A percentile compares a stretch with the other conserved stretches of the same genome.
phyloP scores from a whole-genome alignment of 2,329 filamentous ascomycete species.

The Ophiostoma ips region DNA sequence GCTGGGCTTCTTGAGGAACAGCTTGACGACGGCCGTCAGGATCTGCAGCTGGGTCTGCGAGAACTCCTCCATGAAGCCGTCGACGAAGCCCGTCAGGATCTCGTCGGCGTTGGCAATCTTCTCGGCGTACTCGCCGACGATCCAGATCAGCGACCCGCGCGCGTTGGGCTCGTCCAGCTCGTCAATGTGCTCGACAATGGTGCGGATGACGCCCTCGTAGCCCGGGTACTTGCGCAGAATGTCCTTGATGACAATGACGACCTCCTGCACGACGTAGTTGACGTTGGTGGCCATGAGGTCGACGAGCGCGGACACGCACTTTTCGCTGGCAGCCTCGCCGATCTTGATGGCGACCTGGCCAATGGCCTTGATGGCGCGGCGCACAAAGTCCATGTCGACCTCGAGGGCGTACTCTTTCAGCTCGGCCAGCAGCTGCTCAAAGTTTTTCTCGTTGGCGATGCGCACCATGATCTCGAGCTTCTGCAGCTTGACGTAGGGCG shows the following conservation, averaged over 20 bases:
- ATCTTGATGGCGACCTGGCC: conserved; percentile 99
- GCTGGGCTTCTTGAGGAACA: conserved; percentile 93
- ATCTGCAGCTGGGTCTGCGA: conserved; percentile 98
- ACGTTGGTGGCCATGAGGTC: conserved; percentile 96
- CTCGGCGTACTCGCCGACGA: conserved; percentile 96
- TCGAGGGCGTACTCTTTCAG: conserved; percentile 95
- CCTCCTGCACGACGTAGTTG: conserved; percentile 97
- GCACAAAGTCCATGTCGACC: conserved; percentile 98
- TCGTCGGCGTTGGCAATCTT: conserved; percentile 99
- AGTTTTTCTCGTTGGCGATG: conserved; percentile 94
- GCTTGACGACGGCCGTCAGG: conserved; percentile 88
- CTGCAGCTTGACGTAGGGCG: conserved; percentile 91
- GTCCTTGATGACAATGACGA: conserved; percentile 97
- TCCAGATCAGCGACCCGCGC: conserved; percentile 88
- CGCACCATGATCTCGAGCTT: conserved; percentile 99
- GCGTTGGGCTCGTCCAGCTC: conserved; percentile 91
- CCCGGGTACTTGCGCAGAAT: conserved; percentile 96
- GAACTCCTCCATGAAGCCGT: conserved; percentile 91
- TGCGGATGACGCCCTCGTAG: conserved; percentile 95
- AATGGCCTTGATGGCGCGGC: conserved; percentile 86
- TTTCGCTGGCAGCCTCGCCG: conserved; percentile 72
- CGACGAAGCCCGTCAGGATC: conserved; percentile 81
- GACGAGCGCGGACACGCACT: conserved; percentile 84
- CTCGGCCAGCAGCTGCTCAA: conserved; percentile 85
- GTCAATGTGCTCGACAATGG: conserved; percentile 90